Evolutionary conservation across 2,329 filamentous ascomycete species (phyloP).

Genomic region (Diaporthe batatas): DNA sequence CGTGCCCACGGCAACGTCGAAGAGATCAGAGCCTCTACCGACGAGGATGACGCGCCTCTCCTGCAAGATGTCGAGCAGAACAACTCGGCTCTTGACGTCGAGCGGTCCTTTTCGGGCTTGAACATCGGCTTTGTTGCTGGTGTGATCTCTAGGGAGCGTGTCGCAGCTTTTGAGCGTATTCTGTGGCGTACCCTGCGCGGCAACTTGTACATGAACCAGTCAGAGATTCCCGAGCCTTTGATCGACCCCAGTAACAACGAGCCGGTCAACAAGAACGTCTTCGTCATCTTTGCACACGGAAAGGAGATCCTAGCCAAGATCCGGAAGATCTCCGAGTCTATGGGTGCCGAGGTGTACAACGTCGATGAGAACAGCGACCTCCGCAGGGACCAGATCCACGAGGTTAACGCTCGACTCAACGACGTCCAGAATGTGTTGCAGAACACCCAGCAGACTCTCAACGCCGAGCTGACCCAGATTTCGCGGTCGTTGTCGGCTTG

Average conservation of each 20-base stretch:
- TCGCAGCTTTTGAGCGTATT: conserved; percentile 96
- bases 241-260: conserved; percentile 95
- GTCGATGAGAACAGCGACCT: conserved; percentile 98
- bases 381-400: conserved; percentile 93
- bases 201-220: conserved; percentile 99
- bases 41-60: conserved; percentile 92
- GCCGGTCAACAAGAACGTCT: conserved; percentile 95
- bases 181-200: conserved; percentile 97
- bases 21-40: conserved; percentile 91
- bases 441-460: conserved; percentile 94
- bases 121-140: conserved; percentile 99
- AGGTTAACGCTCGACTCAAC: conserved; percentile 92
- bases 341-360: conserved; percentile 94
- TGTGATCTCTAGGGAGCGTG: conserved; percentile 92
- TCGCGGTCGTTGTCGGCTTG: conserved; percentile 92
- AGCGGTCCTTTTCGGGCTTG: conserved; percentile 94
- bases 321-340: conserved; percentile 97
- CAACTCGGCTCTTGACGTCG: conserved; percentile 73
- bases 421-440: conserved; percentile 92
- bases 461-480: conserved; percentile 94
- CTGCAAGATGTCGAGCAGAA: conserved; percentile 94
- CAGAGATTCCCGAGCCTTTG: conserved; percentile 94
- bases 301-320: conserved; percentile 99
- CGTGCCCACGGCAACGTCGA: conserved; percentile 96
- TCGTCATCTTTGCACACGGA: conserved; percentile 98